These are phyloP conservation scores for Xylaria polymorpha DNA, from an alignment of 2,329 filamentous ascomycete species.

Conservation along the genomic window DNA sequence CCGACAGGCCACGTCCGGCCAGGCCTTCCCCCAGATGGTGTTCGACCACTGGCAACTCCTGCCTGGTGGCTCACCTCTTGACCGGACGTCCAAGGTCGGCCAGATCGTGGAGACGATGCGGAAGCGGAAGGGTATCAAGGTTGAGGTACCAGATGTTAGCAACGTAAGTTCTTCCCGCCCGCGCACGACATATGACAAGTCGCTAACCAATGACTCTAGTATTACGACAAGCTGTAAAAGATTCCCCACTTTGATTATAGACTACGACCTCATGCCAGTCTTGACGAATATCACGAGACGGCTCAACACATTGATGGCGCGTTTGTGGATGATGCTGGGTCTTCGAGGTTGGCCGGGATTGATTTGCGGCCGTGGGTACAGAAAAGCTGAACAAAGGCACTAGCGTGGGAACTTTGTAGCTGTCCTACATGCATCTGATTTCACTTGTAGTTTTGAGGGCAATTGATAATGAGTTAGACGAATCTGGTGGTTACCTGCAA, in stretches of 20 bases:
- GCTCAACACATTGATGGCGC: conserved; percentile 48
- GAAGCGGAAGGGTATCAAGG: conserved; percentile 99
- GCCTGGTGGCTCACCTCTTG: conserved; percentile 91
- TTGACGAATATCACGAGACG: conserved; percentile 57
- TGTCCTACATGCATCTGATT: conserved; percentile 46
- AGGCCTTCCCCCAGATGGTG: conserved; percentile 98
- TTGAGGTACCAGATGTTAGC: conserved; percentile 89
- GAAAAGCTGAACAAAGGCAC: conserved; percentile 49
- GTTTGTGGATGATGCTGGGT: conserved; percentile 44
- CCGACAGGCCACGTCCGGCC: conserved; percentile 90
- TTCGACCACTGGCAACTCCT: conserved; percentile 99
- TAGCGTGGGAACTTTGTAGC: conserved; percentile 47
- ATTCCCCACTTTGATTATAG: conserved; percentile 58
- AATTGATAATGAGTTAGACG: conserved; percentile 48
- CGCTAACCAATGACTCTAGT: conserved; percentile 69
- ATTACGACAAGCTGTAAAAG: conserved; percentile 98
- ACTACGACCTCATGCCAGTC: conserved; percentile 58
- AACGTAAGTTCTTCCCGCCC: conserved; percentile 77
- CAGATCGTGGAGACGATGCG: conserved; percentile 88
- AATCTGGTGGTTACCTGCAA: neutral
- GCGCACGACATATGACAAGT: neutral
- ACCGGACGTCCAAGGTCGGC: conserved; percentile 83
- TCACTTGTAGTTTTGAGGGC: conserved; percentile 48
- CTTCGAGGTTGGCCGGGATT: conserved; percentile 46
- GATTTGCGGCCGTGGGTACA: conserved; percentile 49